Evolutionary conservation across 1,284 basidiomycete species (phyloP).

Genomic region (Pyrrhoderma lamaoense): DNA sequence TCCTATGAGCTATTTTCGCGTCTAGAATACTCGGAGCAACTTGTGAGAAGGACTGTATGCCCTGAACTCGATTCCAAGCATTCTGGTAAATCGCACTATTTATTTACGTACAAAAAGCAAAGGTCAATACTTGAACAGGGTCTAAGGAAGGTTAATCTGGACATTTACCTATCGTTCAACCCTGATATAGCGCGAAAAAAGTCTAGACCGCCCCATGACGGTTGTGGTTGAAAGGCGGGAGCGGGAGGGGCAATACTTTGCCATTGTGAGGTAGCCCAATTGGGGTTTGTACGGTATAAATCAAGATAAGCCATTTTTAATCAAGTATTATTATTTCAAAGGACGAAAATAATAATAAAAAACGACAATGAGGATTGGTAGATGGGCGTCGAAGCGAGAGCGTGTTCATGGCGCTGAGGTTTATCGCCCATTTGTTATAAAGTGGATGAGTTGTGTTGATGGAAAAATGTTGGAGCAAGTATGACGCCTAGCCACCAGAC

Average conservation of each 20-base stretch:
- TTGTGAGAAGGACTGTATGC: slow-evolving; percentile 14
- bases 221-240: slow-evolving; percentile 25
- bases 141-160: slow-evolving; percentile 2
- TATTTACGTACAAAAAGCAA: not conserved
- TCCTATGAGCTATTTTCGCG: slow-evolving; percentile 22
- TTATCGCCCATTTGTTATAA: too few relatives aligned
- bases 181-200: slow-evolving; percentile 22
- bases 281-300: slow-evolving; percentile 22
- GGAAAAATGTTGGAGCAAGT: too few relatives aligned
- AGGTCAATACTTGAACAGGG: not conserved
- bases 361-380: too few relatives aligned
- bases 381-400: too few relatives aligned
- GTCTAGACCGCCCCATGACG: slow-evolving; percentile 23
- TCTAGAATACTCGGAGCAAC: slow-evolving; percentile 14
- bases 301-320: slow-evolving; percentile 24
- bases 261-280: slow-evolving; percentile 21
- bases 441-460: too few relatives aligned
- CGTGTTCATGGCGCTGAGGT: too few relatives aligned
- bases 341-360: too few relatives aligned
- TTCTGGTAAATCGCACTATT: slow-evolving; percentile 21
- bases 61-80: slow-evolving; percentile 22
- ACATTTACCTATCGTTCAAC: not conserved
- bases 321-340: too few relatives aligned
- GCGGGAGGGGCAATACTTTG: slow-evolving; percentile 21
- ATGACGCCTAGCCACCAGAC: too few relatives aligned